Evolutionary conservation across 768 basidiomycete species (phyloP).

Genomic region (Hortiboletus flavorubellus): DNA sequence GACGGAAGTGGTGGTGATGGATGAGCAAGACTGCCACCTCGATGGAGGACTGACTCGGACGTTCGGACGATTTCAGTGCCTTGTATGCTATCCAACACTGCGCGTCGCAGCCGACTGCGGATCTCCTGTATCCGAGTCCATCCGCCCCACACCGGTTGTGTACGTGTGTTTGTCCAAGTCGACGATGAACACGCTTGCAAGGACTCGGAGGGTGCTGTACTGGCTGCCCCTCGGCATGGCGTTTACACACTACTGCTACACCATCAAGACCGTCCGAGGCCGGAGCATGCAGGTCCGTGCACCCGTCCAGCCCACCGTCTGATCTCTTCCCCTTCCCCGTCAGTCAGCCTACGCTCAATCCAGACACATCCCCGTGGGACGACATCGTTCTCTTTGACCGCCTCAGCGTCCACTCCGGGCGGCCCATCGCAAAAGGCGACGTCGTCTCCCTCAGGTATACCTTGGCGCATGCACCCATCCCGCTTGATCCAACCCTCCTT

Average conservation of each 20-base stretch:
- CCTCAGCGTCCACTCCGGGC: conserved; percentile 35
- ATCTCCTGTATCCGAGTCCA: not conserved
- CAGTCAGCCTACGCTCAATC: conserved; percentile 72
- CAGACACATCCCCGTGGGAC: conserved; percentile 56
- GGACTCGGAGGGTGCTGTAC: conserved; percentile 36
- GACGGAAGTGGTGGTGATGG: not conserved
- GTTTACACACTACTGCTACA: conserved; percentile 48
- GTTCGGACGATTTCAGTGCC: too few relatives aligned
- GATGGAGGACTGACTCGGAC: conserved; percentile 1
- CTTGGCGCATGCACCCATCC: not conserved
- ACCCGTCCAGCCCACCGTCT: not conserved
- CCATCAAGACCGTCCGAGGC: conserved; percentile 54
- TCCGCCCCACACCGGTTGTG: not conserved
- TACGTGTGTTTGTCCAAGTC: not conserved
- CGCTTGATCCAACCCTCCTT: not conserved
- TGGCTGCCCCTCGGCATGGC: conserved; percentile 57
- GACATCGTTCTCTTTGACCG: conserved; percentile 67
- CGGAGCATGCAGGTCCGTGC: conserved; percentile 68
- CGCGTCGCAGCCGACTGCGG: conserved; percentile 1
- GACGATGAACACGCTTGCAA: too few relatives aligned
- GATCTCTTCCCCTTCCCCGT: conserved; percentile 13
- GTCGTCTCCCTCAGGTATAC: conserved; percentile 60
- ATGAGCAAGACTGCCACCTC: conserved; percentile 9
- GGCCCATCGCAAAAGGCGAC: conserved; percentile 51
- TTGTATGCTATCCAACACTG: not conserved